A percentile compares a stretch with the other conserved stretches of the same genome.
Evolutionary conservation across 306 rosid genomes (phyloP).

Genomic region (Acacia crassicarpa): DNA sequence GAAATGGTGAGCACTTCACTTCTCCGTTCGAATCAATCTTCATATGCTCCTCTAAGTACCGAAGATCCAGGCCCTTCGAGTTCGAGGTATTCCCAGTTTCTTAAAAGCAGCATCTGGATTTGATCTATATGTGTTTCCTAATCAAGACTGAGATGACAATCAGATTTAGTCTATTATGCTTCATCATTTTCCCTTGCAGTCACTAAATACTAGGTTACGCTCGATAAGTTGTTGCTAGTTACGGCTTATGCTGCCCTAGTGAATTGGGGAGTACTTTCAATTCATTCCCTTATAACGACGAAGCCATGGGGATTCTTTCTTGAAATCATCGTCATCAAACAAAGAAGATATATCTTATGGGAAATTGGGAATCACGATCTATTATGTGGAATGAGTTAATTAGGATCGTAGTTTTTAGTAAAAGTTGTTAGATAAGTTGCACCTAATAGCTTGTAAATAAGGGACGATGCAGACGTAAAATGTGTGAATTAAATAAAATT

Average conservation of each 20-base stretch:
- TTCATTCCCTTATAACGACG: background rate
- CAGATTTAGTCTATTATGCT: background rate
- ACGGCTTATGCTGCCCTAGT: background rate
- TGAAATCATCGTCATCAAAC: background rate
- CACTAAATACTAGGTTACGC: too few species aligned
- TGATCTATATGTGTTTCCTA: background rate
- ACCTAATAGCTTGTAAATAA: background rate
- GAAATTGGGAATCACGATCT: background rate
- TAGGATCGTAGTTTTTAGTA: background rate
- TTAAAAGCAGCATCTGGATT: background rate
- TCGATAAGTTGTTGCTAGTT: background rate
- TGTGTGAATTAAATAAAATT: background rate
- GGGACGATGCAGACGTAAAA: background rate
- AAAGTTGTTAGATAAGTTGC: background rate
- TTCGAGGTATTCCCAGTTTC: conserved; percentile 31
- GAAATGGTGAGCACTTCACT: conserved; percentile 71
- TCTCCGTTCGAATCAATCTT: conserved; percentile 58
- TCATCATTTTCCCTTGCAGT: background rate
- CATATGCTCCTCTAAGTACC: conserved; percentile 71
- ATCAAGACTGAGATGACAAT: background rate
- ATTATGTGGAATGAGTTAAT: background rate
- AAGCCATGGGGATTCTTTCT: background rate
- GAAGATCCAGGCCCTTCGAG: conserved; percentile 69
- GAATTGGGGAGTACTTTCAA: background rate
- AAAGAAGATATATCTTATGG: background rate